Percentiles rank a stretch among this genome's conserved stretches.
phyloP scores from a whole-genome alignment of 2,329 filamentous ascomycete genomes.

The Epicoccum sorghinum region DNA sequence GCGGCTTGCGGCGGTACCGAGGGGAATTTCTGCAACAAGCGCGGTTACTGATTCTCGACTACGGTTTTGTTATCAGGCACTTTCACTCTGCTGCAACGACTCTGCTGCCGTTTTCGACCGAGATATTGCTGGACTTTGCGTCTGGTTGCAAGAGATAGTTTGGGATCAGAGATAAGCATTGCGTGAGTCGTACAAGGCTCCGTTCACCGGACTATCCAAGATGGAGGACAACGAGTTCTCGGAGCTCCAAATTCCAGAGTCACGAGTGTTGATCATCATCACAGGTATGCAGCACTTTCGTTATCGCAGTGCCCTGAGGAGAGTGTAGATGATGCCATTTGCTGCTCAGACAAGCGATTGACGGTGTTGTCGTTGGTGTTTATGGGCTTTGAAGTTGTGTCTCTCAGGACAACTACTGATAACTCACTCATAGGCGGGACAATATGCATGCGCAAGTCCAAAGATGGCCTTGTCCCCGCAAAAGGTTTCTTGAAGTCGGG shows the following conservation, averaged over 20 bases:
- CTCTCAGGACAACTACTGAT: not conserved
- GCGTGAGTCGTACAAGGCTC: not conserved
- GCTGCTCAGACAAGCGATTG: too few species aligned
- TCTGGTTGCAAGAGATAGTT: conserved; percentile 12
- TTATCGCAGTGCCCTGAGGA: not conserved
- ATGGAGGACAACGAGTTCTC: conserved; percentile 19
- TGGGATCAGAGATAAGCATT: not conserved
- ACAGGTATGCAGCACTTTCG: conserved; percentile 62
- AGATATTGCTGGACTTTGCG: not conserved
- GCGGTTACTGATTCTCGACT: not conserved
- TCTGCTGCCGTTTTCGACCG: not conserved
- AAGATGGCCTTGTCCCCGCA: conserved; percentile 76
- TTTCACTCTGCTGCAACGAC: conserved; percentile 6
- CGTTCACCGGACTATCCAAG: not conserved
- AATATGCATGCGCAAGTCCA: conserved; percentile 88
- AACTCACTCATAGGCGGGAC: conserved; percentile 61
- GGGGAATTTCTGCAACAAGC: conserved; percentile 5
- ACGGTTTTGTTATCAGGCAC: conserved; percentile 4
- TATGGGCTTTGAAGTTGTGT: too few species aligned
- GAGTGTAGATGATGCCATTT: not conserved
- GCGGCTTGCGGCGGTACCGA: conserved; percentile 10
- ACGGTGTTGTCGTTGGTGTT: too few species aligned
- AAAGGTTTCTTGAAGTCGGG: conserved; percentile 79
- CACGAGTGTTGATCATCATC: conserved; percentile 85
- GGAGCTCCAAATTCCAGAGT: conserved; percentile 64